phyloP scores from a whole-genome alignment of 140 eudicot genomes.

The Stevia rebaudiana region DNA sequence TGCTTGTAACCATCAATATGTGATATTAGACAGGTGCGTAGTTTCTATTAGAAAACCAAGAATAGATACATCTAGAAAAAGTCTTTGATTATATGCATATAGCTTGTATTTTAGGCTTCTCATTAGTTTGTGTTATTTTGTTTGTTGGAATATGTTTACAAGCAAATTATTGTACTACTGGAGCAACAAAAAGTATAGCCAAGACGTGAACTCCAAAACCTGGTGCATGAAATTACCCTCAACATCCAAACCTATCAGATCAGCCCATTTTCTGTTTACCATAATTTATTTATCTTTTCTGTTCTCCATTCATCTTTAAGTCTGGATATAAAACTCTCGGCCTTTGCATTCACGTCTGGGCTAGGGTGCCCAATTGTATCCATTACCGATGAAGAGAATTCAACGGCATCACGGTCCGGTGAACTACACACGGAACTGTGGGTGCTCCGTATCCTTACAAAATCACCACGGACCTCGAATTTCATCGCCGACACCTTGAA shows the following conservation, averaged over 20 bases:
- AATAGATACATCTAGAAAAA: too few relatives aligned
- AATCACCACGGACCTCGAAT: slow-evolving; percentile 59
- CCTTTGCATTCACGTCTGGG: slow-evolving; percentile 82
- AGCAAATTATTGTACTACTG: neutral
- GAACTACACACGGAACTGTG: slow-evolving; percentile 65
- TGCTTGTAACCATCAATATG: too few relatives aligned
- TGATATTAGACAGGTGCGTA: too few relatives aligned
- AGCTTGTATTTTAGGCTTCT: too few relatives aligned
- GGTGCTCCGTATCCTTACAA: slow-evolving; percentile 47
- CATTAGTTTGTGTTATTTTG: too few relatives aligned
- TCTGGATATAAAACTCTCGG: slow-evolving; percentile 79
- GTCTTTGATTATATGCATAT: too few relatives aligned
- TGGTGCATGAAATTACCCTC: neutral
- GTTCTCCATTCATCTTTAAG: slow-evolving; percentile 75
- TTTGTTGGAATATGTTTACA: neutral
- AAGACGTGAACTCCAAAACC: neutral
- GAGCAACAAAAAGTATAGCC: neutral
- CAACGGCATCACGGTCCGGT: slow-evolving; percentile 56
- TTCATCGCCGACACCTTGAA: slow-evolving; percentile 37
- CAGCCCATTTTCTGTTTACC: slow-evolving; percentile 32
- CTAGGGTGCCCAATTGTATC: slow-evolving; percentile 57
- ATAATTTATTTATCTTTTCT: slow-evolving; percentile 55
- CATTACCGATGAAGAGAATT: slow-evolving; percentile 21
- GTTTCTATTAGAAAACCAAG: too few relatives aligned
- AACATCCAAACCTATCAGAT: neutral